Evolutionary conservation across 192 early-diverging fungal genomes (phyloP), one percentile per base, ranked within the genome.

Genomic region (Backusella tuberculispora): DNA sequence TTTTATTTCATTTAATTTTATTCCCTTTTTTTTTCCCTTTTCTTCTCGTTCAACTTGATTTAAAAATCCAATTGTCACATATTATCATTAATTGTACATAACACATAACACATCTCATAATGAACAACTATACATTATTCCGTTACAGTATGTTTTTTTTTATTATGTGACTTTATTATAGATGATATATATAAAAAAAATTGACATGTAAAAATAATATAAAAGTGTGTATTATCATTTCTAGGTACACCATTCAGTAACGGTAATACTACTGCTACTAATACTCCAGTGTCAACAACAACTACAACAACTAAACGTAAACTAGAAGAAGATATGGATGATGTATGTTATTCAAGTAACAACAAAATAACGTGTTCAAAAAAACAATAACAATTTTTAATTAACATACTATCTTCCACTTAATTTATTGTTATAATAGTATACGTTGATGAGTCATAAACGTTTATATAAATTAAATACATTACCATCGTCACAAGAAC

Each of bases 261-360:
- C 15, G 34, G 14, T 69, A 44, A 47, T 17, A 26, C 14, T 69
- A 47, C 15, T 44, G 44, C 43, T 26, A 6, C 29, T 34, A n/a
- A n/a, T n/a, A 34, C 29, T 34, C 29, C 29, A 34, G 0, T 34
- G 29, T 34, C 29, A 34, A 2, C 2, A 34, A 1, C 29, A 1
- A 34, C 29, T 34, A 34, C 29, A 34, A 34, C 29, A 34, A 34
- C 24, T 26, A 69, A 69, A 43, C 68, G 68, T 29, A 69, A 47
- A 69, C 45, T 46, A 47, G 66, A 67, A 21, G 41, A 38, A 21
- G 50, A 53, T 15, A 15, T 21, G 7, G 66, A 67, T 9, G 41
- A 67, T n/a, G 66, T 67, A 67, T 19, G 19, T 67, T 15, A 38
- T 66, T 38, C n/a, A 38, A 53, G 9, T 24, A 53, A 19, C n/a